Base-by-base conservation (phyloP, 371 early-diverging fungal genomes). In the Catenaria anguillulae region DNA sequence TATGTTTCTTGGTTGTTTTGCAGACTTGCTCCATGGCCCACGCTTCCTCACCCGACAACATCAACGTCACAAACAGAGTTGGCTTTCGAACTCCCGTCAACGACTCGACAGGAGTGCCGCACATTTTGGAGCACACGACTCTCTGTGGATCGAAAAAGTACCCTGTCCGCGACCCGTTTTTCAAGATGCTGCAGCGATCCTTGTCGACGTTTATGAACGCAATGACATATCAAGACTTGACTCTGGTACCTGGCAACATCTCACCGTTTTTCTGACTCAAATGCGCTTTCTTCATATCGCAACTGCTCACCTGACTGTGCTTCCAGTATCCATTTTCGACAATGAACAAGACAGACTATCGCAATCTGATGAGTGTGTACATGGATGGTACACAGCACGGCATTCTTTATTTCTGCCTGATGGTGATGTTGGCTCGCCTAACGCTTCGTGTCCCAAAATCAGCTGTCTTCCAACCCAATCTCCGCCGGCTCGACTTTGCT, bases 161-260 rank as follows among this genome's bases (percentile, higher is more conserved):
- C 66, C 97, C 96, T 33, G 90, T 96, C 12, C 76, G 94, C 29
- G 97, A 96, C 69, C 97, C 97, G 23, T 96, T 95, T 65, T 95
- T 96, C 76, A 93, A 94, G 69, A 96, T 96, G 97, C 72, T 92
- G 55, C 92, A 92, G 66, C 83, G 97, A n/a, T 87, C 88, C 62
- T 81, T 95, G 76, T 83, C 95, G 24, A 95, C 92, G 3, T 96
- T 86, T 68, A 96, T 96, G 97, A 96, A 96, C 64, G 97, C 97
- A 0, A 84, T 88, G 75, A 96, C 97, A 4, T 88, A 85, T 81
- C 72, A 37, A 48, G 4, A 12, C 24, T 35, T 37, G 5, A 59
- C 31, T 21, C 21, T 56, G n/a, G n/a, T n/a, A n/a, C n/a, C n/a
- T n/a, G n/a, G n/a, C n/a, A n/a, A n/a, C n/a, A n/a, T n/a, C n/a